These are phyloP conservation scores for Dryas alaskensis DNA, from an alignment of 306 rosid species.

Conservation along the genomic window DNA sequence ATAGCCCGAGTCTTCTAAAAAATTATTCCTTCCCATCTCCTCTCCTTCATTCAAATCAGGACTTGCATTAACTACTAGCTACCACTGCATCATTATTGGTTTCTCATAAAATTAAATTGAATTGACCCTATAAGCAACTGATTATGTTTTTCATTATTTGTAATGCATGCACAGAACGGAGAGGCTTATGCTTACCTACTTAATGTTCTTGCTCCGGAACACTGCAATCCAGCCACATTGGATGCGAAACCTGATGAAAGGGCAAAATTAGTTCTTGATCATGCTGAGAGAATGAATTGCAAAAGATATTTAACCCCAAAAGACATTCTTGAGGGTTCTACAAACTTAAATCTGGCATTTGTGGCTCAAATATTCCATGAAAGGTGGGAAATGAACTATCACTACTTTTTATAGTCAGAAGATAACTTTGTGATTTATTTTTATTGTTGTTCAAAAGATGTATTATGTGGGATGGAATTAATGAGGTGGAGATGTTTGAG, in stretches of 20 bases:
- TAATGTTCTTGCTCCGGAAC: conserved; percentile 94
- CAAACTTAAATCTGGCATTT: conserved; percentile 88
- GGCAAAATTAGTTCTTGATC: conserved; percentile 80
- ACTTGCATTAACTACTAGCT: not conserved
- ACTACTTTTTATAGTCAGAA: not conserved
- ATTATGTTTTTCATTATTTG: conserved; percentile 15
- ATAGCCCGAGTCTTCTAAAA: not conserved
- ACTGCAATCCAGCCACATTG: conserved; percentile 72
- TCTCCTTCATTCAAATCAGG: not conserved
- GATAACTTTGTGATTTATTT: not conserved
- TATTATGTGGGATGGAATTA: not conserved
- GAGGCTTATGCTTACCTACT: conserved; percentile 94
- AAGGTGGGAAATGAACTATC: conserved; percentile 47
- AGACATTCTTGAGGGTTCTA: conserved; percentile 81
- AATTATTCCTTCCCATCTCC: not conserved
- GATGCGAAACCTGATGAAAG: conserved; percentile 64
- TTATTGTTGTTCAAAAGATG: not conserved
- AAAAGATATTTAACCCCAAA: conserved; percentile 75
- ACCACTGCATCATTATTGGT: not conserved
- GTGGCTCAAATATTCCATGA: conserved; percentile 92
- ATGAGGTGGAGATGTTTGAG: not conserved
- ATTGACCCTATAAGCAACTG: conserved; percentile 17
- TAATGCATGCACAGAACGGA: conserved; percentile 56
- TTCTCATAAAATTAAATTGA: conserved; percentile 11
- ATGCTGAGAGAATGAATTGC: conserved; percentile 95